A percentile compares a stretch with the other conserved stretches of the same genome.
These are phyloP conservation scores for Herpetomonas samuelpessoai DNA, from an alignment of 208 protist genomes.

Conservation along the genomic window DNA sequence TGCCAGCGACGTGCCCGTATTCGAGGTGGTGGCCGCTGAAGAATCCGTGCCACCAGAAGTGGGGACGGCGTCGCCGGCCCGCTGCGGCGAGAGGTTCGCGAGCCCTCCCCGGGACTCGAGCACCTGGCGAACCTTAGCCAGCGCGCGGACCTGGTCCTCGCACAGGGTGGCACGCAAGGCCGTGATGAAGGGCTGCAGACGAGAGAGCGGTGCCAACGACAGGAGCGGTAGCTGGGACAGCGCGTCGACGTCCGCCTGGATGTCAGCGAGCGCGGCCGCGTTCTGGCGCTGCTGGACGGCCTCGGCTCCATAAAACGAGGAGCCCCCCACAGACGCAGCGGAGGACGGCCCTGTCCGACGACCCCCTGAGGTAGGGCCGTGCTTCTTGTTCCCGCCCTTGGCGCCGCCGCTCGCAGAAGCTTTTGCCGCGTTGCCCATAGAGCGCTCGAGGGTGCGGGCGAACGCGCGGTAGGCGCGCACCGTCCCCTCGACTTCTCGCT, in stretches of 20 bases:
- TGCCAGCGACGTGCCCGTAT: too few relatives aligned
- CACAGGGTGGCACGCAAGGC: conserved; percentile 60
- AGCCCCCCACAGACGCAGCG: too few relatives aligned
- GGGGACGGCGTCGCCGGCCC: too few relatives aligned
- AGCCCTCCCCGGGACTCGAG: background rate
- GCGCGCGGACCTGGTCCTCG: conserved; percentile 69
- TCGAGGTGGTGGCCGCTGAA: too few relatives aligned
- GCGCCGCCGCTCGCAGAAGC: too few relatives aligned
- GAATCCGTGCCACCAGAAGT: too few relatives aligned
- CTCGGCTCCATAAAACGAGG: too few relatives aligned
- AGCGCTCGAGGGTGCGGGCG: background rate
- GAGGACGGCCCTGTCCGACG: too few relatives aligned
- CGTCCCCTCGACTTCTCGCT: conserved; percentile 16
- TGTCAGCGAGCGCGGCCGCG: background rate
- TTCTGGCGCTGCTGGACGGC: too few relatives aligned
- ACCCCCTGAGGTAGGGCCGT: too few relatives aligned
- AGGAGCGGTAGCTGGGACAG: conserved; percentile 23
- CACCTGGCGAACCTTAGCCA: conserved; percentile 19
- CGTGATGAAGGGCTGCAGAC: conserved; percentile 45
- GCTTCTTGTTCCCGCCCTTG: too few relatives aligned
- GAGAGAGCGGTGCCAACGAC: conserved; percentile 12
- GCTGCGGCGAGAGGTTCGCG: background rate
- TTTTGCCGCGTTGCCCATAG: background rate
- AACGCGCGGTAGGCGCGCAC: background rate
- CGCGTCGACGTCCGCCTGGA: background rate